Evolutionary conservation across 2,329 filamentous ascomycete species (phyloP), one percentile per base, ranked within the genome.

Genomic region (Cryoendolithus antarcticus): DNA sequence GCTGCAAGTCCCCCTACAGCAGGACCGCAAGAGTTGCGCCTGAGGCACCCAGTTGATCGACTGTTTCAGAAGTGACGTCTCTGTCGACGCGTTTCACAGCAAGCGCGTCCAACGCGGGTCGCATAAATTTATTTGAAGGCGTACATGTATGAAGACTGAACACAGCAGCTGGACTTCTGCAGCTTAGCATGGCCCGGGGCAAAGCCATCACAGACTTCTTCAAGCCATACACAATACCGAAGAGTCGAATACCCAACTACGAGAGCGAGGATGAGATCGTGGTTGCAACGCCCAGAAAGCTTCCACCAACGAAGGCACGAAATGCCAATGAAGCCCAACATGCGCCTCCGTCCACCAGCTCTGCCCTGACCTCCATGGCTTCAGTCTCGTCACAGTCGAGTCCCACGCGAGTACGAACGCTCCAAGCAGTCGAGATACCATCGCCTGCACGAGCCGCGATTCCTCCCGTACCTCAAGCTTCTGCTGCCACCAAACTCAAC

Each of bases 181-280:
- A n/a, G n/a, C n/a, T n/a, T n/a, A n/a, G n/a, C n/a, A n/a, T n/a
- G n/a, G n/a, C n/a, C n/a, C n/a, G n/a, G n/a, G 15, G 15, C 15
- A 19, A 19, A 19, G 15, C 15, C 19, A 65, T 71, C 27, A 60
- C 57, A 7, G 62, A 66, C 38, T 72, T 66, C 47, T 72, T 73
- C 52, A 62, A 60, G 34, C 60, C 62, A 2, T 63, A 59, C 37
- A 39, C 50, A 21, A 47, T 55, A 4, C 53, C 52, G 4, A 49
- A 47, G 33, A 43, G 38, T 44, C 41, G 38, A 33, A 48, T 51
- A 21, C 51, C 48, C n/a, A 42, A 38, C 27, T 42, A 46, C 28
- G 40, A 45, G 9, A 41, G 50, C 12, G 51, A 52, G 9, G 47
- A 52, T 8, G 44, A 51, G 31, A 54, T 55, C 30, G 41, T 46